A percentile compares a stretch with the other conserved stretches of the same genome.
Conservation (phyloP, 805 yeast genomes). For the Wickerhamia fluorescens region DNA sequence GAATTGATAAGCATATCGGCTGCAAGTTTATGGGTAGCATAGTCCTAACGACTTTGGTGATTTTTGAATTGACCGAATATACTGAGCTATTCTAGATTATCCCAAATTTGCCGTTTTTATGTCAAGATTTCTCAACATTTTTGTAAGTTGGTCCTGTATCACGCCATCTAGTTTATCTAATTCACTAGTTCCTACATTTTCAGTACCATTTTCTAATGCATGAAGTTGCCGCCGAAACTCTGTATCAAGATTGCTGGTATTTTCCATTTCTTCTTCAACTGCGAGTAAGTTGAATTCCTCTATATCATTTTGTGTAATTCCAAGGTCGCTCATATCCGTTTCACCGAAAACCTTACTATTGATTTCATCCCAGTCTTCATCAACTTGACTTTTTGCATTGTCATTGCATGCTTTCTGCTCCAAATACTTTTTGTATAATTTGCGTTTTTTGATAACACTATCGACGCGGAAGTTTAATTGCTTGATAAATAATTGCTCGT, state of each 20-base stretch:
- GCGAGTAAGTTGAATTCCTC: conserved; percentile 34
- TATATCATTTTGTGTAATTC: conserved; percentile 34
- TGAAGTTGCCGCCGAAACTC: conserved; percentile 15
- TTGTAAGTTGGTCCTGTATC: conserved; percentile 7
- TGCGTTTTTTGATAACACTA: conserved; percentile 30
- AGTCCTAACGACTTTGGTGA: too few relatives aligned
- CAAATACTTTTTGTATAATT: conserved; percentile 29
- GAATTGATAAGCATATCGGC: too few relatives aligned
- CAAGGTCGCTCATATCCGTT: conserved; percentile 24
- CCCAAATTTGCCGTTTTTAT: too few relatives aligned
- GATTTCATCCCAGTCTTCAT: conserved; percentile 39
- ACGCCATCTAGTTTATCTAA: conserved; percentile 21
- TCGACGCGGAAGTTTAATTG: conserved; percentile 37
- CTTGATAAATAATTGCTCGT: conserved; percentile 22
- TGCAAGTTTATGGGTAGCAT: too few relatives aligned
- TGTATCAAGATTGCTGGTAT: conserved; percentile 25
- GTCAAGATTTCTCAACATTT: not conserved
- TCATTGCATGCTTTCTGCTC: conserved; percentile 14
- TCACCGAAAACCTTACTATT: conserved; percentile 25
- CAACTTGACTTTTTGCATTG: conserved; percentile 14
- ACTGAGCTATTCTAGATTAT: too few relatives aligned
- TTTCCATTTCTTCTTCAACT: conserved; percentile 14
- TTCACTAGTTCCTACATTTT: conserved; percentile 20
- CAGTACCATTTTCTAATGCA: conserved; percentile 9
- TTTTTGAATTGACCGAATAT: too few relatives aligned